Evolutionary conservation across 768 basidiomycete genomes (phyloP).

Genomic region (Austroboletus festivus): DNA sequence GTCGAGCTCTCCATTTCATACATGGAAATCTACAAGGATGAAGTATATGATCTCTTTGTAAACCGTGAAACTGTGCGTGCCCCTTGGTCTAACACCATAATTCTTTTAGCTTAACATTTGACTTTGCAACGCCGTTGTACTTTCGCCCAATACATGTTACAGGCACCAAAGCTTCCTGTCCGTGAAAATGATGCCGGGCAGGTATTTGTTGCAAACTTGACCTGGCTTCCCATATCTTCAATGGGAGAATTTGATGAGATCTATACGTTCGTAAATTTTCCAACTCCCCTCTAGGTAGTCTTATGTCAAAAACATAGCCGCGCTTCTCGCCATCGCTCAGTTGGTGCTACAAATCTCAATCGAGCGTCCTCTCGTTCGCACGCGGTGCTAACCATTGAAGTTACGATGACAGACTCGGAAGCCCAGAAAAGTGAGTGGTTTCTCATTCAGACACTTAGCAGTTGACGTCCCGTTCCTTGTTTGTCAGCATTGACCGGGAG

Average conservation of each 20-base stretch:
- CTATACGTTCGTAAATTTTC: constrained; percentile 40
- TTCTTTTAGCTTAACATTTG: neutral
- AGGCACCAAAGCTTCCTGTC: constrained; percentile 55
- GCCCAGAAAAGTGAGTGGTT: constrained; percentile 50
- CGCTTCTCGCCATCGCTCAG: constrained; percentile 75
- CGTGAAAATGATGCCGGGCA: constrained; percentile 51
- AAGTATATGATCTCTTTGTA: constrained; percentile 83
- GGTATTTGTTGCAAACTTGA: constrained; percentile 54
- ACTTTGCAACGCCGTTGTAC: neutral
- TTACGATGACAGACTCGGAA: constrained; percentile 52
- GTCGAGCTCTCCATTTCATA: constrained; percentile 63
- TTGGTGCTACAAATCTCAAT: constrained; percentile 84
- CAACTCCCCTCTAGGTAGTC: neutral
- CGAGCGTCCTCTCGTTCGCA: constrained; percentile 84
- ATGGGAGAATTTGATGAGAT: constrained; percentile 46
- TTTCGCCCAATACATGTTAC: neutral
- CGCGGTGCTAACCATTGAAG: constrained; percentile 76
- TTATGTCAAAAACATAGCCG: constrained; percentile 38
- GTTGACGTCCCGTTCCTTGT: too few relatives aligned
- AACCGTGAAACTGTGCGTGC: constrained; percentile 59
- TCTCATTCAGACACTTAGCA: too few relatives aligned
- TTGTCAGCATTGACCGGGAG: constrained; percentile 63
- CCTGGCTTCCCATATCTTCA: constrained; percentile 36
- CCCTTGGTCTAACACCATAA: neutral
- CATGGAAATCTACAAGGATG: constrained; percentile 91